A percentile compares a stretch with the other conserved stretches of the same genome.
Conservation (phyloP, 176 grass and related monocot species). For the Carex parvula region DNA sequence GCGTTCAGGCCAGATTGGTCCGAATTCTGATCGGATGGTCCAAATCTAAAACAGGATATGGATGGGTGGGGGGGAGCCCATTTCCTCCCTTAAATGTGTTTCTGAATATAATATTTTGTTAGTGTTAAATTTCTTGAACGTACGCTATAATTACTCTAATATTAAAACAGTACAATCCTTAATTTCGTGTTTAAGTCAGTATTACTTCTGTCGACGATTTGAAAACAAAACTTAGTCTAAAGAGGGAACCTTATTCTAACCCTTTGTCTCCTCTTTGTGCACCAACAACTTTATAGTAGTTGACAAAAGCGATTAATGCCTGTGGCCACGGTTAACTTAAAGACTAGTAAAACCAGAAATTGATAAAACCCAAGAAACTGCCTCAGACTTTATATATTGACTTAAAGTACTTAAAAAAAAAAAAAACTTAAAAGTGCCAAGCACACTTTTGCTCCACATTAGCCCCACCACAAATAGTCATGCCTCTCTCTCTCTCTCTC, state of each 20-base stretch:
- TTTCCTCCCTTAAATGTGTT: no score
- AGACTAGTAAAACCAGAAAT: constrained; percentile 29
- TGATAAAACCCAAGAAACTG: constrained; percentile 31
- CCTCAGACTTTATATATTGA: constrained; percentile 26
- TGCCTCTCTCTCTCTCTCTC: constrained; percentile 16
- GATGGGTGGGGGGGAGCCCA: no score
- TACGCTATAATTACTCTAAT: not conserved
- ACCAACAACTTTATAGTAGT: constrained; percentile 3
- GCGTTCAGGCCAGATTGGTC: no score
- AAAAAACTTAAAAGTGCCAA: not conserved
- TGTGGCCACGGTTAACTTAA: constrained; percentile 14
- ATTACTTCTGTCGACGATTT: not conserved
- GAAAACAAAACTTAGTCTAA: not conserved
- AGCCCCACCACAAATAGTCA: constrained; percentile 12
- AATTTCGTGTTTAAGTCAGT: not conserved
- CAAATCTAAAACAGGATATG: no score
- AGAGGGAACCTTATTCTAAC: not conserved
- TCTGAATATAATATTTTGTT: not conserved
- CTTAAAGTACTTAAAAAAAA: constrained; percentile 16
- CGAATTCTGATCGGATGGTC: no score
- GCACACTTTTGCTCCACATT: not conserved
- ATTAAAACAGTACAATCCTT: not conserved
- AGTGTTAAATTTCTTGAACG: not conserved
- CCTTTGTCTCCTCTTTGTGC: constrained; percentile 11
- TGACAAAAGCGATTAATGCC: constrained; percentile 6